phyloP scores from a whole-genome alignment of 139 green algal species.

The Coelastrella sp. region DNA sequence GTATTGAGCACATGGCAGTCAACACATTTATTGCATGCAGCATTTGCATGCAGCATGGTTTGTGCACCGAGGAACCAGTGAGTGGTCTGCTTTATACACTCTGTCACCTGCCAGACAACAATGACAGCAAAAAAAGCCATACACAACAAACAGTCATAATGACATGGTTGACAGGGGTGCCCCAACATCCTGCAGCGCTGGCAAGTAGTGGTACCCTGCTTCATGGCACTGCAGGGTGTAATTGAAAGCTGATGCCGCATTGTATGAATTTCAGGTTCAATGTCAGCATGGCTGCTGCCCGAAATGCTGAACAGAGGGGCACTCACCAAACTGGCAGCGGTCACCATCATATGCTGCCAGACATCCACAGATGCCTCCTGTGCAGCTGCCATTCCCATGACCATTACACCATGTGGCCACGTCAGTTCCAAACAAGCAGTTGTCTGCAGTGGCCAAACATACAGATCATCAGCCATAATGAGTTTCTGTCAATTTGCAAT shows the following conservation, averaged over 20 bases:
- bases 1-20: too few species aligned
- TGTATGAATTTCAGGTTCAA: neutral
- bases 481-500: neutral
- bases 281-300: neutral
- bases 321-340: neutral
- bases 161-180: too few species aligned
- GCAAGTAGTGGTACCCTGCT: too few species aligned
- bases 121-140: too few species aligned
- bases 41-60: too few species aligned
- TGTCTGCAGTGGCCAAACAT: neutral
- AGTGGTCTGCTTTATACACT: too few species aligned
- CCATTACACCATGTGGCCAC: neutral
- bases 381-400: neutral
- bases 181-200: too few species aligned
- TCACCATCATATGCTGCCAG: neutral
- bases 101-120: too few species aligned
- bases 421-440: neutral
- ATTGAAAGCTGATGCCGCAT: neutral
- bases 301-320: neutral
- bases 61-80: too few species aligned
- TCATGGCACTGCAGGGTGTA: too few species aligned
- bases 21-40: too few species aligned
- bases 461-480: neutral
- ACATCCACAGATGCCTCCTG: neutral
- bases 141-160: too few species aligned